A percentile compares a stretch with the other conserved stretches of the same genome.
These are phyloP conservation scores for Agaricus sinodeliciosus DNA, from an alignment of 768 basidiomycete genomes.

Conservation along the genomic window DNA sequence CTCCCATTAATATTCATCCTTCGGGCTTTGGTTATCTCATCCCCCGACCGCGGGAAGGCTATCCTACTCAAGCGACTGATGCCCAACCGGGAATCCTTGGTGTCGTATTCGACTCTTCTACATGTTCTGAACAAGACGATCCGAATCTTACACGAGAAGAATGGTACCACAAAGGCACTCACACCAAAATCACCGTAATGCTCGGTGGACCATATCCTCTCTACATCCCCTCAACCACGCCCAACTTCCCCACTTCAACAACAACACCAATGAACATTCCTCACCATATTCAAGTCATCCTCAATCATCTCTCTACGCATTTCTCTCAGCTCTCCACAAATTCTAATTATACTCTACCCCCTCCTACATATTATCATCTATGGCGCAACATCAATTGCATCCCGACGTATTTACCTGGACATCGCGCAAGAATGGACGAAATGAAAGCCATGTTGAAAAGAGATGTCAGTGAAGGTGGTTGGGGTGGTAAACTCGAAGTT, in stretches of 20 bases:
- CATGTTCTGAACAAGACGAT: constrained; percentile 50
- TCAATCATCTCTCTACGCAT: constrained; percentile 38
- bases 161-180: constrained; percentile 22
- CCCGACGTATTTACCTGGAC: constrained; percentile 70
- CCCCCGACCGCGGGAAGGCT: constrained; percentile 62
- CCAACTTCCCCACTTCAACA: background rate
- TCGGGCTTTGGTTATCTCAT: constrained; percentile 93
- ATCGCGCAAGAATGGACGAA: constrained; percentile 60
- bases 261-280: constrained; percentile 15
- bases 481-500: constrained; percentile 52
- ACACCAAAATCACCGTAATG: constrained; percentile 88
- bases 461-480: constrained; percentile 15
- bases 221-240: constrained; percentile 11
- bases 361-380: constrained; percentile 47
- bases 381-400: constrained; percentile 64
- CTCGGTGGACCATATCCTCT: constrained; percentile 68
- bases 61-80: constrained; percentile 22
- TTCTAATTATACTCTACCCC: constrained; percentile 40
- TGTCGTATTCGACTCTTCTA: constrained; percentile 84
- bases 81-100: constrained; percentile 56
- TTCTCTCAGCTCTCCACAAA: constrained; percentile 38
- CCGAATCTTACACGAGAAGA: constrained; percentile 12
- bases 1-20: constrained; percentile 55
- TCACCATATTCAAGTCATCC: constrained; percentile 20
- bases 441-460: constrained; percentile 34